Conservation (phyloP, 768 basidiomycete species). For the Podaxis pistillaris region DNA sequence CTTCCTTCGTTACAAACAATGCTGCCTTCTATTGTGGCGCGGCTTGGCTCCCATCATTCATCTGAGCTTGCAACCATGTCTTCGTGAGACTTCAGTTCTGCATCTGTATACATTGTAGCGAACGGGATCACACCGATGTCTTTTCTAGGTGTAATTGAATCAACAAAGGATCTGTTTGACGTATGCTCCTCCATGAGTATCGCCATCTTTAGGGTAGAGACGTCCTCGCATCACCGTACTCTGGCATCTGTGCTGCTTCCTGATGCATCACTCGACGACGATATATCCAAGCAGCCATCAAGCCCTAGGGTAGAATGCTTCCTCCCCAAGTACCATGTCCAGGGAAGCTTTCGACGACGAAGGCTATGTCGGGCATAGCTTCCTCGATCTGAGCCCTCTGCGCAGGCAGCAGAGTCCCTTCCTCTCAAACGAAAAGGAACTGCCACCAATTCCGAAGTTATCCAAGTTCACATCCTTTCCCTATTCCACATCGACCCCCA, state of each 20-base stretch:
- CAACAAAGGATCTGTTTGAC: too few species aligned
- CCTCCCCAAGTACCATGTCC: not conserved
- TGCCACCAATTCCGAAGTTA: not conserved
- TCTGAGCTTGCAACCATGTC: not conserved
- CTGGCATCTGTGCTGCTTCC: not conserved
- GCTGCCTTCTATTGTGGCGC: not conserved
- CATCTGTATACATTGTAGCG: not conserved
- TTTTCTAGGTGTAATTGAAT: not conserved
- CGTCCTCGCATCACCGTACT: too few species aligned
- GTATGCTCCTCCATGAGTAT: too few species aligned
- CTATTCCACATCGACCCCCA: not conserved
- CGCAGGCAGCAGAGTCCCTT: not conserved
- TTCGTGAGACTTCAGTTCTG: not conserved
- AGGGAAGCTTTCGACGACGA: not conserved
- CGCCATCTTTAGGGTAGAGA: too few species aligned
- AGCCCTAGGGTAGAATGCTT: not conserved
- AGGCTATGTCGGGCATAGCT: not conserved
- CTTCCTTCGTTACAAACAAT: not conserved
- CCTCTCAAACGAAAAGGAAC: not conserved
- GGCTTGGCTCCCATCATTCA: not conserved
- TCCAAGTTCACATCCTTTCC: not conserved
- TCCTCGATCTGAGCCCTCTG: not conserved
- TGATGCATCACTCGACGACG: not conserved
- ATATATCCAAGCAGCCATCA: not conserved
- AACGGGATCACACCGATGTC: not conserved